phyloP scores from a whole-genome alignment of 495 filamentous ascomycete genomes.

The Immersiella caudata region DNA sequence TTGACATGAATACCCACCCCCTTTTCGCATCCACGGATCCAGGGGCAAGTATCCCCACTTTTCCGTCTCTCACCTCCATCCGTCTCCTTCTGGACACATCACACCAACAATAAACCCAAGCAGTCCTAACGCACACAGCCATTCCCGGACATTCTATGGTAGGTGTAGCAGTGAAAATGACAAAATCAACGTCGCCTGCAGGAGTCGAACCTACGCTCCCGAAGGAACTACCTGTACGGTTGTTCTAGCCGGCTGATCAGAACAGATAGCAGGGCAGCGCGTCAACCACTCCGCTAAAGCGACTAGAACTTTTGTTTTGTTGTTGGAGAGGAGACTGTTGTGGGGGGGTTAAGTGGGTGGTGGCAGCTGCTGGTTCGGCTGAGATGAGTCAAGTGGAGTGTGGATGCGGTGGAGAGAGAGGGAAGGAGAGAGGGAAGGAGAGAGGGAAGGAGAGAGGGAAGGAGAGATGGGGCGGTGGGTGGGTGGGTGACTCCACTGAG shows the following conservation, averaged over 20 bases:
- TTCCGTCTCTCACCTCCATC: too few relatives aligned
- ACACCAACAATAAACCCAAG: too few relatives aligned
- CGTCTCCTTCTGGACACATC: too few relatives aligned
- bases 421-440: background rate
- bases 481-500: background rate
- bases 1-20: too few relatives aligned
- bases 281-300: constrained; percentile 14
- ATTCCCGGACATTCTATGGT: too few relatives aligned
- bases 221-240: constrained; percentile 6
- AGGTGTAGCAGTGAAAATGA: background rate
- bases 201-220: constrained; percentile 16
- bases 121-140: too few relatives aligned
- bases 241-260: too few relatives aligned
- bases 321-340: background rate
- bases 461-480: too few relatives aligned
- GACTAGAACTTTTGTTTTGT: background rate
- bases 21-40: too few relatives aligned
- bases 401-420: background rate
- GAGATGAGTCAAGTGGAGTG: background rate
- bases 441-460: background rate
- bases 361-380: background rate
- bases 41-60: too few relatives aligned
- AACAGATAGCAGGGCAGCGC: constrained; percentile 13
- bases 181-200: constrained; percentile 2
- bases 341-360: background rate